These are phyloP conservation scores for Boletus vinaceobasis DNA, from an alignment of 768 basidiomycete species.

Conservation along the genomic window DNA sequence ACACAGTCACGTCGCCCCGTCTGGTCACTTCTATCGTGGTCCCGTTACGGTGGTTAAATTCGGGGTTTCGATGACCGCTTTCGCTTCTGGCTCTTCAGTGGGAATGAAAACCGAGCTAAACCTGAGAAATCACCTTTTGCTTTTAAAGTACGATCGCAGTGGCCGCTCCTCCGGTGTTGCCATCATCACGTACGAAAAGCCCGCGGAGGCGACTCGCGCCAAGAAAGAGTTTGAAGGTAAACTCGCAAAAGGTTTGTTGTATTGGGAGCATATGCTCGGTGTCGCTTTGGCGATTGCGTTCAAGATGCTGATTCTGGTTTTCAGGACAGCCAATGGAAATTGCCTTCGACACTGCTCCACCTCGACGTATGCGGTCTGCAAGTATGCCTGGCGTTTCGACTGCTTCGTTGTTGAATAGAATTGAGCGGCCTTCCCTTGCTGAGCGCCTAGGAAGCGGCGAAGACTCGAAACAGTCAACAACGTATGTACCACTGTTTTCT, in stretches of 20 bases:
- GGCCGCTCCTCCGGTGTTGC: conserved; percentile 88
- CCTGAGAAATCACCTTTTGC: conserved; percentile 48
- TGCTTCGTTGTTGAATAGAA: conserved; percentile 68
- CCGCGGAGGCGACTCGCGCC: conserved; percentile 75
- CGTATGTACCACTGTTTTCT: conserved; percentile 11
- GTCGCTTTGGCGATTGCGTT: background rate
- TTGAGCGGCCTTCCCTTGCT: conserved; percentile 68
- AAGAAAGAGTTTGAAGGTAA: conserved; percentile 85
- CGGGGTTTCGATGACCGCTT: conserved; percentile 37
- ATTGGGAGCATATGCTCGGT: background rate
- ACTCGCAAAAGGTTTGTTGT: conserved; percentile 73
- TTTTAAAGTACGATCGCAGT: conserved; percentile 89
- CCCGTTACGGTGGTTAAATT: conserved; percentile 23
- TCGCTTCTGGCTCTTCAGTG: conserved; percentile 40
- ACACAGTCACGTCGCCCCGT: conserved; percentile 31
- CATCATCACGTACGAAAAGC: conserved; percentile 73
- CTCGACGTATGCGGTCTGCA: conserved; percentile 44
- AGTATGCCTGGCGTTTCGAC: conserved; percentile 42
- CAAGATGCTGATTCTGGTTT: conserved; percentile 1
- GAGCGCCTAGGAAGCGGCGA: conserved; percentile 60
- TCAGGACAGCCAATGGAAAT: conserved; percentile 81
- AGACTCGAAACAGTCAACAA: conserved; percentile 3
- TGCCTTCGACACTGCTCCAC: conserved; percentile 51
- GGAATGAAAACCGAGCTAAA: conserved; percentile 49
- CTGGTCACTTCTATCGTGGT: conserved; percentile 34